Evolutionary conservation across 148 eudicot genomes (phyloP), one percentile per base, ranked within the genome.

Genomic region (Pouteria glomerata): DNA sequence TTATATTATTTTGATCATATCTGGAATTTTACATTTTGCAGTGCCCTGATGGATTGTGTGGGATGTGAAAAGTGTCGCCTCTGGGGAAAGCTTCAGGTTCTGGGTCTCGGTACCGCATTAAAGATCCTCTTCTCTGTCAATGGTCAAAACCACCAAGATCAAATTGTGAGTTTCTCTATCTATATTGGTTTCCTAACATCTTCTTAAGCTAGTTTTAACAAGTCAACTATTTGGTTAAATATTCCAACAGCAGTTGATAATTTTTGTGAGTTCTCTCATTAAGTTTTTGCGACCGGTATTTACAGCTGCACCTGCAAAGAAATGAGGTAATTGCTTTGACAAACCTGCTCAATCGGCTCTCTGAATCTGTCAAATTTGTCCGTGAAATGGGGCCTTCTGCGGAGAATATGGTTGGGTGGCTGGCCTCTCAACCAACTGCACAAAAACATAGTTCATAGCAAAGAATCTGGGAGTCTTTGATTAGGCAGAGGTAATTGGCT

Each of bases 1-100:
- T n/a, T 30, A 48, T 48, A 0, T 51, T 69, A 37, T 6, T 56
- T 21, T 55, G 3, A 1, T 57, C 64, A 50, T 52, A 19, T 12
- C 44, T 35, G 14, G n/a, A 47, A 23, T 33, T 71, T 55, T 77
- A 19, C 67, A 34, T 73, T n/a, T 74, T 78, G 57, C 90, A 94
- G 98, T 74, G 90, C 97, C 14, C 73, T 95, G 66, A 95, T 95
- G 97, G 98, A 95, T 66, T 95, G 98, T 79, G 96, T 95, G 30
- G 97, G 96, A 65, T 95, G 98, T 74, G 97, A 95, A 73, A 95
- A 91, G 81, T 94, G 98, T 61, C 90, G 97, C 24, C 88, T 95
- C 11, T 95, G 98, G 98, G 98, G 98, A 63, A 95, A 95, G 80
- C 89, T 95, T 57, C 98, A 95, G 77, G 91, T 95, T 72, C 97